phyloP scores from a whole-genome alignment of 306 rosid genomes.

The Malus sylvestris region DNA sequence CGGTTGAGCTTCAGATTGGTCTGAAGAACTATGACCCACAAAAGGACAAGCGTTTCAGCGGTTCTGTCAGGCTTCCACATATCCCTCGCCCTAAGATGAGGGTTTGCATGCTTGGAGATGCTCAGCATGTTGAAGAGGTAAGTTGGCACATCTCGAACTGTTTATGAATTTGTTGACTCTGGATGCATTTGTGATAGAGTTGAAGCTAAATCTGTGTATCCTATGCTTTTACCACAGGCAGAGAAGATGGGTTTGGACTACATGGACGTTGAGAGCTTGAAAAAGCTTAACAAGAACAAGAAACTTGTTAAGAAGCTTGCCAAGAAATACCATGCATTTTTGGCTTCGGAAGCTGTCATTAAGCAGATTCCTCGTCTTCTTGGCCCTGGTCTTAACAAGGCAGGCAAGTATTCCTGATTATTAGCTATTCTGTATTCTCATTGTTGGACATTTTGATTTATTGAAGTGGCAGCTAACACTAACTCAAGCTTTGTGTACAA shows the following conservation, averaged over 20 bases:
- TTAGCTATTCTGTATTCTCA: no score
- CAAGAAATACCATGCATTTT: slow-evolving; percentile 62
- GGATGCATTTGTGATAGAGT: not conserved
- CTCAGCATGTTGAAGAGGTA: slow-evolving; percentile 85
- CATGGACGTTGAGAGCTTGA: slow-evolving; percentile 65
- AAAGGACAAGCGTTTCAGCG: slow-evolving; percentile 77
- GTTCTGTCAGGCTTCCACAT: slow-evolving; percentile 65
- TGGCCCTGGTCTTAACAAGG: slow-evolving; percentile 80
- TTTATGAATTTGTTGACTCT: not conserved
- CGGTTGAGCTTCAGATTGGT: slow-evolving; percentile 72
- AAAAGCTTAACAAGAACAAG: slow-evolving; percentile 72
- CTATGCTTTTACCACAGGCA: slow-evolving; percentile 27
- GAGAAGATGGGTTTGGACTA: slow-evolving; percentile 60
- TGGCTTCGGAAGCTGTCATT: slow-evolving; percentile 75
- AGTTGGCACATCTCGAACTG: not conserved
- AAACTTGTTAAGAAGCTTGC: slow-evolving; percentile 64
- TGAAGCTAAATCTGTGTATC: not conserved
- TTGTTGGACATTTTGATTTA: not conserved
- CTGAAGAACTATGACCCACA: slow-evolving; percentile 76
- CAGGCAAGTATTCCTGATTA: slow-evolving; percentile 42
- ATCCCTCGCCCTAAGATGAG: slow-evolving; percentile 81
- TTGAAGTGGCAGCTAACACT: not conserved
- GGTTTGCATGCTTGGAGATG: slow-evolving; percentile 81
- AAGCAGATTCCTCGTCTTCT: slow-evolving; percentile 74
- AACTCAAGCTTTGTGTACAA: not conserved